Percentiles rank a stretch among this genome's conserved stretches.
Evolutionary conservation across 1,284 basidiomycete species (phyloP).

Genomic region (Tylopilus sp.): DNA sequence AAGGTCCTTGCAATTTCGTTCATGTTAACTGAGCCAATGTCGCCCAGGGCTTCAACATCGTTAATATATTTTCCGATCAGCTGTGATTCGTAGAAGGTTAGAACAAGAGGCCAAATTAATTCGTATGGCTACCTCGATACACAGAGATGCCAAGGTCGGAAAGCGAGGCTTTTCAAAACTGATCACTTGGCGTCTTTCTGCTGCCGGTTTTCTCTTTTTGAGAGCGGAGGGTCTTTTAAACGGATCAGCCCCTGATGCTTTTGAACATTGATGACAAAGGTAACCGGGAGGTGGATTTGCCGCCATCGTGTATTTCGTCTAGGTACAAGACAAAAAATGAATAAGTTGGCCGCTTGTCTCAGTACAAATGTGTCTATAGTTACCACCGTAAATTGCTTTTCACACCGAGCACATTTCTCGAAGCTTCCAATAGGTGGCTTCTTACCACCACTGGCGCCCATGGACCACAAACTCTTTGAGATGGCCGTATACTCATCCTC

Average conservation of each 20-base stretch:
- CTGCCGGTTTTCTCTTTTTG: slow-evolving; percentile 56
- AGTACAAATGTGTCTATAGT: slow-evolving; percentile 11
- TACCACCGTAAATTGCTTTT: slow-evolving; percentile 86
- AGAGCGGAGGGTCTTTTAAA: slow-evolving; percentile 73
- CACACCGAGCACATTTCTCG: slow-evolving; percentile 78
- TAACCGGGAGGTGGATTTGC: slow-evolving; percentile 66
- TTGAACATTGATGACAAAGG: slow-evolving; percentile 78
- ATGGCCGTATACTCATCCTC: slow-evolving; percentile 57
- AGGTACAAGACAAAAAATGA: neutral
- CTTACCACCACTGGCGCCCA: slow-evolving; percentile 41
- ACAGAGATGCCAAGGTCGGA: slow-evolving; percentile 69
- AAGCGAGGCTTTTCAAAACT: slow-evolving; percentile 70
- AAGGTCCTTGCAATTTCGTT: slow-evolving; percentile 83
- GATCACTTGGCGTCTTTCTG: slow-evolving; percentile 61
- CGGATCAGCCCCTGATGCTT: slow-evolving; percentile 70
- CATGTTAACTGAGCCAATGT: slow-evolving; percentile 79
- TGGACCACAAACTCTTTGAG: slow-evolving; percentile 43
- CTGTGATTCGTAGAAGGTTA: slow-evolving; percentile 36
- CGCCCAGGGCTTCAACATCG: slow-evolving; percentile 86
- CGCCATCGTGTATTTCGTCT: slow-evolving; percentile 85
- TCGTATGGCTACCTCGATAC: slow-evolving; percentile 60
- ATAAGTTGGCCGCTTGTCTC: slow-evolving; percentile 1
- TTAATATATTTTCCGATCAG: slow-evolving; percentile 85
- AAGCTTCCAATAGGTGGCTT: slow-evolving; percentile 79
- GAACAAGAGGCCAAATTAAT: neutral